phyloP scores from a whole-genome alignment of 1,139 yeast genomes.

The Pneumocystis oryctolagi region DNA sequence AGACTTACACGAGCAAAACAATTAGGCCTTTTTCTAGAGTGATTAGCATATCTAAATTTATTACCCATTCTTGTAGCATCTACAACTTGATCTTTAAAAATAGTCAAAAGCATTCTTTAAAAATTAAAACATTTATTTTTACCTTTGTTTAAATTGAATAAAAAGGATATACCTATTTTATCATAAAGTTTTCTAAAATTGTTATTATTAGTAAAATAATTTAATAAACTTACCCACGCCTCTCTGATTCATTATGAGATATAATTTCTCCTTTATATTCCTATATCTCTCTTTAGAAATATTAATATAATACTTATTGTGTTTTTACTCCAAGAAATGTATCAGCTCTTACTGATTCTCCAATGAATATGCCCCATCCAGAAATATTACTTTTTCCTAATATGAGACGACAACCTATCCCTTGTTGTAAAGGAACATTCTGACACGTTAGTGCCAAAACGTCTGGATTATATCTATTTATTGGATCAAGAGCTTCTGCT shows the following conservation, averaged over 20 bases:
- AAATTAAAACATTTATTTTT: background rate
- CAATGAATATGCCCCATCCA: slow-evolving; percentile 15
- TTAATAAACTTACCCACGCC: slow-evolving; percentile 11
- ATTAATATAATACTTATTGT: background rate
- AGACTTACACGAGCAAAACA: slow-evolving; percentile 1
- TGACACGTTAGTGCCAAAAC: slow-evolving; percentile 3
- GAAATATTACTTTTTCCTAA: slow-evolving; percentile 13
- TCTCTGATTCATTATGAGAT: slow-evolving; percentile 15
- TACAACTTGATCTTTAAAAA: slow-evolving; percentile 2
- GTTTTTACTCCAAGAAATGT: slow-evolving; percentile 12
- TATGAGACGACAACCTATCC: slow-evolving; percentile 11
- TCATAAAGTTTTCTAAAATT: slow-evolving; percentile 14
- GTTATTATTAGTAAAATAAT: background rate
- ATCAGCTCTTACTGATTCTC: slow-evolving; percentile 13
- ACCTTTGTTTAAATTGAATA: slow-evolving; percentile 14
- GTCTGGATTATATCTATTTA: slow-evolving; percentile 10
- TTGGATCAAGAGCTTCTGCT: slow-evolving; percentile 14
- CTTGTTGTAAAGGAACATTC: slow-evolving; percentile 13
- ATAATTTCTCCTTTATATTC: slow-evolving; percentile 16
- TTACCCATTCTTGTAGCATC: slow-evolving; percentile 2
- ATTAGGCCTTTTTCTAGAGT: background rate
- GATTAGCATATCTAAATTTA: slow-evolving; percentile 2
- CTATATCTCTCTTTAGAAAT: background rate
- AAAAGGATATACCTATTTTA: slow-evolving; percentile 14
- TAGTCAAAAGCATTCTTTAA: background rate